A percentile compares a stretch with the other conserved stretches of the same genome.
phyloP scores from a whole-genome alignment of 225 moss, liverwort and hornwort species.

The Sphagnum contortum region DNA sequence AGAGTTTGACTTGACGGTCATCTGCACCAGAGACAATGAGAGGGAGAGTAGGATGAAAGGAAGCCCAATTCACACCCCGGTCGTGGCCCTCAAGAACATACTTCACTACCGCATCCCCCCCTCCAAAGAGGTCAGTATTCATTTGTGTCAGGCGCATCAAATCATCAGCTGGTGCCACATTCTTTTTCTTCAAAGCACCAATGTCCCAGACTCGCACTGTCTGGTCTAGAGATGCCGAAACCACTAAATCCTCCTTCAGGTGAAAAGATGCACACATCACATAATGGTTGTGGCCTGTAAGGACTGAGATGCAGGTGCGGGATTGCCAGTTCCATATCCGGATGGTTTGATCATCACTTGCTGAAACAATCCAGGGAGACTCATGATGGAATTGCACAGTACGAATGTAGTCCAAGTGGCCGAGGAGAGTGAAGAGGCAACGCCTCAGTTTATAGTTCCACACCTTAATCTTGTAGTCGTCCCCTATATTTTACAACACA shows the following conservation, averaged over 20 bases:
- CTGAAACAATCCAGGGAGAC: constrained; percentile 53
- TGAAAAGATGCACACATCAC: constrained; percentile 59
- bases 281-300: constrained; percentile 53
- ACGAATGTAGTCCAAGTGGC: constrained; percentile 50
- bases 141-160: constrained; percentile 46
- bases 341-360: constrained; percentile 54
- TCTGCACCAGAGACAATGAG: constrained; percentile 53
- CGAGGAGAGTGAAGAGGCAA: constrained; percentile 42
- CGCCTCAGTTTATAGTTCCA: constrained; percentile 56
- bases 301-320: constrained; percentile 49
- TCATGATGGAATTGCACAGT: constrained; percentile 57
- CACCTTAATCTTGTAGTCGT: constrained; percentile 56
- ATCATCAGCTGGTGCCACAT: constrained; percentile 47
- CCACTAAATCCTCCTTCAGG: constrained; percentile 46
- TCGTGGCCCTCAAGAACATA: constrained; percentile 53
- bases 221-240: constrained; percentile 50
- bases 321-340: constrained; percentile 66
- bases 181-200: constrained; percentile 49
- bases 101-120: constrained; percentile 54
- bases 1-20: constrained; percentile 49
- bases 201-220: constrained; percentile 53
- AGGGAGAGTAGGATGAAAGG: constrained; percentile 45
- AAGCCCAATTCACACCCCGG: constrained; percentile 50
- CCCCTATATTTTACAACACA: constrained; percentile 16
- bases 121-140: constrained; percentile 54